Conservation (phyloP, 305 asterid species). For the Caryopteris hybrid region DNA sequence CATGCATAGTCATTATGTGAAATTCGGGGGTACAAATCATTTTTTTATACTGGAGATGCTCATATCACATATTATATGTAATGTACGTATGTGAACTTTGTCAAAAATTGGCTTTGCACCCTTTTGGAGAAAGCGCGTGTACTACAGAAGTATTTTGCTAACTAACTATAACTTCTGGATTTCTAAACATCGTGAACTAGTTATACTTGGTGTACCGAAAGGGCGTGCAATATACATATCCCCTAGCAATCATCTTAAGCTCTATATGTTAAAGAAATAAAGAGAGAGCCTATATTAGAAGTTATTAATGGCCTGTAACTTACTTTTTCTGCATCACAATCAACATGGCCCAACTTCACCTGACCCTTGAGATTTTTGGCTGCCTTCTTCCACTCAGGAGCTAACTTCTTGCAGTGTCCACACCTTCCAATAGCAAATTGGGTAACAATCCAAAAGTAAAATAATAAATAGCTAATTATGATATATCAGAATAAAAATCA, state of each 20-base stretch:
- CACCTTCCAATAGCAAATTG: constrained; percentile 55
- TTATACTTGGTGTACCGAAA: neutral
- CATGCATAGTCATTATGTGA: neutral
- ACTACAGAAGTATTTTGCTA: neutral
- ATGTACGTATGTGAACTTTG: neutral
- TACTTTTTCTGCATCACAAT: constrained; percentile 92
- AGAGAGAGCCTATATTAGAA: neutral
- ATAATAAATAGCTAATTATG: neutral
- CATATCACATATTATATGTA: neutral
- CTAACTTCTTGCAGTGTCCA: constrained; percentile 98
- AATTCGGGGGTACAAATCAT: neutral
- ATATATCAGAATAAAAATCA: too few species aligned
- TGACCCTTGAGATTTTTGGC: constrained; percentile 86
- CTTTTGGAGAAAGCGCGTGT: neutral
- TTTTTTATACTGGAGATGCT: neutral
- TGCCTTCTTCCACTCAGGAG: constrained; percentile 99
- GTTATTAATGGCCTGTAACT: constrained; percentile 18
- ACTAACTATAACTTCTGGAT: neutral
- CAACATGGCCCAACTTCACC: constrained; percentile 95
- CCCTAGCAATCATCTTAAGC: constrained; percentile 2
- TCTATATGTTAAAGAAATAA: neutral
- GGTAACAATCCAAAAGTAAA: constrained; percentile 10
- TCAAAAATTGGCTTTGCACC: neutral
- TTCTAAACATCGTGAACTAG: neutral
- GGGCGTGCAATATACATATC: neutral